Evolutionary conservation across 495 filamentous ascomycete genomes (phyloP).

Genomic region (Bombardia bombarda): DNA sequence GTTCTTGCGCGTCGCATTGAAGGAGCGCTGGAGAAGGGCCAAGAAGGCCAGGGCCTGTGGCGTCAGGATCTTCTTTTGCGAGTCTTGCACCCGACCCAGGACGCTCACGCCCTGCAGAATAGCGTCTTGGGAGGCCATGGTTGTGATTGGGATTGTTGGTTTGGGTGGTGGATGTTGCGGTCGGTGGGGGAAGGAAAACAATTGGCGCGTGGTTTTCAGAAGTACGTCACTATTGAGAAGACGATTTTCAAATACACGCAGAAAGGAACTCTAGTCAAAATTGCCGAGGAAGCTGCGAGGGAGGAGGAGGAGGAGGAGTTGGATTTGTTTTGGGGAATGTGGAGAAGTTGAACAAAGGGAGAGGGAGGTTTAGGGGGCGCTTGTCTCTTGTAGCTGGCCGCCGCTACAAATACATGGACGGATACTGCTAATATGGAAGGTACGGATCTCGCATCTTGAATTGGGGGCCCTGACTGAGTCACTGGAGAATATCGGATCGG

Average conservation of each 20-base stretch:
- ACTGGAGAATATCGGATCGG: no score
- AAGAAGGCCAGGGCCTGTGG: conserved; percentile 89
- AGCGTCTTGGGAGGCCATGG: conserved; percentile 62
- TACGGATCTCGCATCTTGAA: no score
- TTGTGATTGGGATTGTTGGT: conserved; percentile 2
- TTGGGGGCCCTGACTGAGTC: no score
- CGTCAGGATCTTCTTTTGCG: conserved; percentile 83
- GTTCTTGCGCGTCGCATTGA: conserved; percentile 83
- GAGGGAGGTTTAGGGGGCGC: no score
- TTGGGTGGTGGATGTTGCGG: not conserved
- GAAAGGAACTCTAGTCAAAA: no score
- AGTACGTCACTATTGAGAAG: not conserved
- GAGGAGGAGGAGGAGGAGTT: not conserved
- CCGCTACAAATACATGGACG: no score
- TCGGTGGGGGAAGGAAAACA: not conserved
- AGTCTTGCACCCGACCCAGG: conserved; percentile 66
- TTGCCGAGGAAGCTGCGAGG: no score
- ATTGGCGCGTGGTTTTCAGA: no score
- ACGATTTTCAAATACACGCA: not conserved
- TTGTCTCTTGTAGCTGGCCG: no score
- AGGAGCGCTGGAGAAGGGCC: conserved; percentile 86
- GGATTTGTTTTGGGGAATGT: not conserved
- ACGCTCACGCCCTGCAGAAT: conserved; percentile 85
- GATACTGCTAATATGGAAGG: no score
- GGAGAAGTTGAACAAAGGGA: not conserved